Evolutionary conservation across 306 rosid genomes (phyloP), one percentile per base, ranked within the genome.

Genomic region (Rosa rugosa): DNA sequence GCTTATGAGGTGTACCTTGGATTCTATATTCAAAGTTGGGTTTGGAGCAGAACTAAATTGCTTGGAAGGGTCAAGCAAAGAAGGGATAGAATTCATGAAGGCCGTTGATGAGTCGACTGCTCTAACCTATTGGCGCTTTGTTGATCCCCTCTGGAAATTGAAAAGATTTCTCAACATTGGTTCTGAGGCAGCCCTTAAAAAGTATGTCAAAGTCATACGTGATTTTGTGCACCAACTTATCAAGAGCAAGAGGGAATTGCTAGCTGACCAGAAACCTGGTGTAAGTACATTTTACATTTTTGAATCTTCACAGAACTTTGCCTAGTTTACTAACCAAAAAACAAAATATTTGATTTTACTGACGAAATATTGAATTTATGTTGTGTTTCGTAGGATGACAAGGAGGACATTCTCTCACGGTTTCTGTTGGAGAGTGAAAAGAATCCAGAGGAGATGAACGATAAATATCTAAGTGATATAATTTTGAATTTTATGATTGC

Each of bases 1-100:
- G 22, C 84, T 88, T 42, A 91, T 93, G 95, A 84, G 92, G 75
- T 82, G 86, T 85, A 80, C 93, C 46, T 71, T 93, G 86, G 95
- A 91, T 57, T 90, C 98, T 16, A 93, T 91, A 79, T 91, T 91
- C 91, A 85, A 93, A 85, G 98, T 93, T 70, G 97, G 92, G 59
- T 93, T 93, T 79, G 95, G 98, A 75, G 85, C 90, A 27, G 91
- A 93, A 50, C 75, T 93, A 86, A 84, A 91, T 73, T 91, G 93
- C 85, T 66, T 90, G 71, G 92, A 90, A 69, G 88, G 89, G 25
- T 85, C 93, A 79, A 90, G 75, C 53, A 88, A 87, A 83, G 84
- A 85, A 42, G 91, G 94, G 69, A 73, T 0, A 59, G 88, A 77
- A 6, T 93, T 93, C 80, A 86, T 88, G 92, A 87, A 87, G 71